Base-by-base conservation (phyloP, 2,329 filamentous ascomycete genomes). In the Acephala macrosclerotiorum region DNA sequence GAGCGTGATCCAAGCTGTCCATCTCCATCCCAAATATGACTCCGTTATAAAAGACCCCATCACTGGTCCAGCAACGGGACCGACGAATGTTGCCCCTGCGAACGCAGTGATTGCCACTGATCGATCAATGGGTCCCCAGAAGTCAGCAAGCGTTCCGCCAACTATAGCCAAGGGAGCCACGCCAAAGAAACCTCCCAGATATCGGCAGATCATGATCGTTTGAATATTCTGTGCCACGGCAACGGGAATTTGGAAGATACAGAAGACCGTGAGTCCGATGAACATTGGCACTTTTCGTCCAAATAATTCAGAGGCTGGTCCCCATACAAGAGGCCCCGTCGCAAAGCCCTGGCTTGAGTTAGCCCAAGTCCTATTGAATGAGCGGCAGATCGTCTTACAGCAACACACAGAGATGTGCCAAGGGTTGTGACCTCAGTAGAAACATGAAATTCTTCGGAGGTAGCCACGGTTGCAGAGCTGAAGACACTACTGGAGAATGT, bases 21-120 rank as follows among this genome's bases (percentile, higher is more conserved):
- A 87, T 20, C 85, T 78, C 85, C 85, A 87, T 18, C 84, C 83
- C 0, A 87, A 79, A 68, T 80, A 70, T 7, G 77, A 81, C 47
- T 82, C 76, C 0, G 80, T 81, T 38, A 85, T 79, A 63, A 84
- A 86, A 0, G 80, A 81, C 9, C 77, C 77, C 42, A 74, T 72
- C 35, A 79, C 74, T 6, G 77, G 77, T 1, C 77, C 78, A 53
- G 75, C 68, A 35, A 77, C 73, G 1, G 73, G 79, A 0, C 79
- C 79, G 29, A 80, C 68, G 8, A 79, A 74, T 0, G 77, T 77
- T 0, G 75, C 76, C 9, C 76, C 70, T 29, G 88, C 87, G 72
- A 91, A 92, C 0, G 85, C 85, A 0, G 89, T 87, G 76, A 91
- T 87, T 1, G 89, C 90, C n/a, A 87, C 83, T 4, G 88, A 90